Conservation (phyloP, 345 rosid genomes). For the Citrus cavaleriei region DNA sequence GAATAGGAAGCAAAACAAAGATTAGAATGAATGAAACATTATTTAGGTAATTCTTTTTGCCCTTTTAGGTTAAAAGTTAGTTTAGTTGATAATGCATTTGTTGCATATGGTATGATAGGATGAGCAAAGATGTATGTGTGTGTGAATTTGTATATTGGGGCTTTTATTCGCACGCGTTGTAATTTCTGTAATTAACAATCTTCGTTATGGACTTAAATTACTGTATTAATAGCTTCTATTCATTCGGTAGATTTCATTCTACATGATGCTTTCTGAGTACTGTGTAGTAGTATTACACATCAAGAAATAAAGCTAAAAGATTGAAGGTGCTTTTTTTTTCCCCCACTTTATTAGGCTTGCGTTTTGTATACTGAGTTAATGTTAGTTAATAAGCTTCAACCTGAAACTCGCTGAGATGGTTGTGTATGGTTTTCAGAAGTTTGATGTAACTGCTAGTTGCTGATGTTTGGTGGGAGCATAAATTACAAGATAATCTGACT, state of each 20-base stretch:
- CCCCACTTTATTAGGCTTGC: background rate
- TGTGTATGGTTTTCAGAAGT: background rate
- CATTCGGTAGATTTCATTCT: background rate
- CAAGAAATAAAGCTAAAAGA: background rate
- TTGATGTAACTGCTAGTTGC: background rate
- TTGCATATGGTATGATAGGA: background rate
- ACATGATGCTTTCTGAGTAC: background rate
- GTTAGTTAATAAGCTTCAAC: background rate
- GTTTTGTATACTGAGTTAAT: background rate
- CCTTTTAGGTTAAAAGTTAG: background rate
- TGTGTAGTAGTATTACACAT: background rate
- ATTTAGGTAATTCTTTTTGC: constrained; percentile 1
- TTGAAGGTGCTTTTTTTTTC: background rate
- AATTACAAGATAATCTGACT: background rate
- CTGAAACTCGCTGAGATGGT: background rate
- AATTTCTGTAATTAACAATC: background rate
- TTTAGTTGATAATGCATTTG: background rate
- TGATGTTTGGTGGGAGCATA: background rate
- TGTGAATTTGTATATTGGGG: background rate
- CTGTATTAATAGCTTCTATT: background rate
- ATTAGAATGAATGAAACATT: background rate
- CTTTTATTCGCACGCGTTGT: background rate
- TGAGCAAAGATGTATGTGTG: background rate
- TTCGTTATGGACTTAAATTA: background rate
- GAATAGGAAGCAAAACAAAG: constrained; percentile 4